Conservation (phyloP, 306 rosid genomes). For the Myrica gale region DNA sequence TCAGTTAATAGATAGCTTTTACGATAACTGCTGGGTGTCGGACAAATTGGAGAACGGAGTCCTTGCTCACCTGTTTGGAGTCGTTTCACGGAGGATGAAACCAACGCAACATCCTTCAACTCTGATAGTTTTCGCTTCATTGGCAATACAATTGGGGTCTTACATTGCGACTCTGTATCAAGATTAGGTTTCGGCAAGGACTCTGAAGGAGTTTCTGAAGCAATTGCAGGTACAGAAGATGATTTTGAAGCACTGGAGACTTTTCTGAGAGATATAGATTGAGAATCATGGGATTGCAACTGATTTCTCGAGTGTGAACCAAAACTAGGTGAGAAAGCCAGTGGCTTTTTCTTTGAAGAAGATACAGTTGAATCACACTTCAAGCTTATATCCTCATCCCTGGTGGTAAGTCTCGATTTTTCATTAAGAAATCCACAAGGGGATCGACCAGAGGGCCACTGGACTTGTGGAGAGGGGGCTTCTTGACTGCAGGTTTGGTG, state of each 20-base stretch:
- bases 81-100: conserved; percentile 65
- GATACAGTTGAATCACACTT: conserved; percentile 43
- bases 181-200: conserved; percentile 36
- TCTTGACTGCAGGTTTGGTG: conserved; percentile 74
- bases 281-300: conserved; percentile 50
- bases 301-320: conserved; percentile 55
- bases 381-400: conserved; percentile 54
- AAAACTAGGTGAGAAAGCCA: conserved; percentile 68
- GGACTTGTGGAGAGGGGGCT: conserved; percentile 54
- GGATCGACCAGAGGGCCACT: conserved; percentile 87
- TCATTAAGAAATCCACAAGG: conserved; percentile 67
- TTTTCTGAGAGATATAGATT: conserved; percentile 42
- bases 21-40: conserved; percentile 52
- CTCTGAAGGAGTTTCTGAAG: conserved; percentile 44
- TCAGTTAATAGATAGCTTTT: conserved; percentile 54
- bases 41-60: conserved; percentile 67
- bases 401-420: conserved; percentile 49
- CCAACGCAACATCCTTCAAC: conserved; percentile 54
- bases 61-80: conserved; percentile 69
- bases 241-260: conserved; percentile 46
- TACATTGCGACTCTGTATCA: conserved; percentile 69
- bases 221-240: conserved; percentile 40
- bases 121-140: conserved; percentile 73
- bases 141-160: conserved; percentile 67
- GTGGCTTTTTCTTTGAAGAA: conserved; percentile 61